phyloP scores from a whole-genome alignment of 2,329 filamentous ascomycete genomes.

The Clonostachys solani region DNA sequence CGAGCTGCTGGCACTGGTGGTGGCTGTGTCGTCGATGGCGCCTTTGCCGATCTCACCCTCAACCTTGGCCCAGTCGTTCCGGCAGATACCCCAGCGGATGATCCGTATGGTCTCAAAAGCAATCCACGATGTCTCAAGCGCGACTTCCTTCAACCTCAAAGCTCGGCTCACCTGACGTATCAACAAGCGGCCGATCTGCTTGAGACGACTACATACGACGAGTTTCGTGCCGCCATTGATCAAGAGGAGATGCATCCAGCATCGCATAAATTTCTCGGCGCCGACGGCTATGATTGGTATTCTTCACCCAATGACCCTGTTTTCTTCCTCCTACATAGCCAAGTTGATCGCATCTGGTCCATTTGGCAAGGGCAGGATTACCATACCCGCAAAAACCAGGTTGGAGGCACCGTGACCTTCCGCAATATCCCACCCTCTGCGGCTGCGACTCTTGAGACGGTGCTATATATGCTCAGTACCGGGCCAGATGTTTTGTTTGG shows the following conservation, averaged over 20 bases:
- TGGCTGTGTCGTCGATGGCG: constrained; percentile 47
- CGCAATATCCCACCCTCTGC: too few species aligned
- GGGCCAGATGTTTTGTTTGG: too few species aligned
- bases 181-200: constrained; percentile 4
- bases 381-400: neutral
- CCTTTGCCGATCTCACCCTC: constrained; percentile 36
- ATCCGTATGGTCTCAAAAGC: constrained; percentile 16
- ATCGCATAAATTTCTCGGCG: constrained; percentile 31
- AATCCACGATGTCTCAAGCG: constrained; percentile 38
- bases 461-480: too few species aligned
- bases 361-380: constrained; percentile 1
- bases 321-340: constrained; percentile 24
- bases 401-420: too few species aligned
- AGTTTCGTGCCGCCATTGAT: constrained; percentile 12
- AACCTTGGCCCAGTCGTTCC: constrained; percentile 31
- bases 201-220: constrained; percentile 2
- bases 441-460: too few species aligned
- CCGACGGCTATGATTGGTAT: constrained; percentile 35
- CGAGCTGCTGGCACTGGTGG: constrained; percentile 41
- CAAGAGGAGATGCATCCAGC: constrained; percentile 22
- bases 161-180: constrained; percentile 15
- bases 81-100: constrained; percentile 14
- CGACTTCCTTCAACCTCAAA: constrained; percentile 19
- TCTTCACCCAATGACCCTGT: constrained; percentile 29
- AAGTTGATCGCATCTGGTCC: constrained; percentile 4